Percentiles rank a stretch among this genome's conserved stretches.
These are phyloP conservation scores for Pestalotiopsis sp. DNA, from an alignment of 2,329 filamentous ascomycete species.

Conservation along the genomic window DNA sequence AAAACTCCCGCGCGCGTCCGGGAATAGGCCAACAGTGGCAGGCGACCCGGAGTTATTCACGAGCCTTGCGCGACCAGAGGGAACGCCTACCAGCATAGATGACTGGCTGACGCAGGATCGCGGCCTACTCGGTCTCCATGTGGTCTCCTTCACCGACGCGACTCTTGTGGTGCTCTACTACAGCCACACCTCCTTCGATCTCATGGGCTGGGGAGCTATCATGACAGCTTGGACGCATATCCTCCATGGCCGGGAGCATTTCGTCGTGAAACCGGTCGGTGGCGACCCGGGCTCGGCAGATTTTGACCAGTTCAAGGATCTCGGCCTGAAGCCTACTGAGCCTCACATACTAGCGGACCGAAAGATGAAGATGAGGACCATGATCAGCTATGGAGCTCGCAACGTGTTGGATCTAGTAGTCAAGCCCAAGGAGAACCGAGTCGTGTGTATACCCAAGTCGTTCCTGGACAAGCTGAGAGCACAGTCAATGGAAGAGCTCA, in stretches of 20 bases:
- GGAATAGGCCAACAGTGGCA: conserved; percentile 29
- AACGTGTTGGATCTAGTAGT: not conserved
- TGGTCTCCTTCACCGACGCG: conserved; percentile 50
- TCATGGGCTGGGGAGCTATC: conserved; percentile 43
- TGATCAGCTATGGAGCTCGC: conserved; percentile 19
- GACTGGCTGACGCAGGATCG: conserved; percentile 44
- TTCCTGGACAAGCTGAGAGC: conserved; percentile 28
- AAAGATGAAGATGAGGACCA: conserved; percentile 26
- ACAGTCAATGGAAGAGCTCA: conserved; percentile 28
- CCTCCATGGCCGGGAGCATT: conserved; percentile 41
- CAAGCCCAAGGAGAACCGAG: not conserved
- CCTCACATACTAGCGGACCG: conserved; percentile 26
- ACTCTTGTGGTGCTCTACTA: conserved; percentile 50
- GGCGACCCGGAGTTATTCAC: conserved; percentile 27
- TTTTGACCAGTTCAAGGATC: not conserved
- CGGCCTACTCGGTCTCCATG: conserved; percentile 49
- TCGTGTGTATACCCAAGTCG: conserved; percentile 36
- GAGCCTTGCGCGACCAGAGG: conserved; percentile 24
- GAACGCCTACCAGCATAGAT: conserved; percentile 31
- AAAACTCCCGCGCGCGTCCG: conserved; percentile 35
- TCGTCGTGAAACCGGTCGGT: conserved; percentile 39
- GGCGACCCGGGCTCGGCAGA: conserved; percentile 2
- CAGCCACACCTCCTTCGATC: conserved; percentile 52
- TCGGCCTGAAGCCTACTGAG: conserved; percentile 28
- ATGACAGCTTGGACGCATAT: conserved; percentile 49